Conservation (phyloP, 1,139 yeast genomes). For the Suhomyces bokatorum region DNA sequence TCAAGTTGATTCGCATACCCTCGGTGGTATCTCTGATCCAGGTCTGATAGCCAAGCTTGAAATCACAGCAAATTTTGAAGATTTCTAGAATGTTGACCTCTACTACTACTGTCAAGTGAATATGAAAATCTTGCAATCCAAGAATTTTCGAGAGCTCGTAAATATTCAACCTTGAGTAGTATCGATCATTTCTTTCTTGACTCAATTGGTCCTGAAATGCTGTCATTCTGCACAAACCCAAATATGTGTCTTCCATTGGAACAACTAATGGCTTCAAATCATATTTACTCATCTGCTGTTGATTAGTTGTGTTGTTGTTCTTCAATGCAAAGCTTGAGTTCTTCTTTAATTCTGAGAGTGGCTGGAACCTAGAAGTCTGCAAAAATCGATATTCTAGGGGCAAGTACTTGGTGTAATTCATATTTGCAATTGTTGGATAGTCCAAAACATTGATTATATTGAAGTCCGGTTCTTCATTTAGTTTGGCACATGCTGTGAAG, state of each 20-base stretch:
- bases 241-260: not conserved
- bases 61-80: slow-evolving; percentile 58
- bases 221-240: slow-evolving; percentile 2
- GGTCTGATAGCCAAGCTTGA: slow-evolving; percentile 71
- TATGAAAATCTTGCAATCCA: slow-evolving; percentile 24
- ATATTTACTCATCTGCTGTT: not conserved
- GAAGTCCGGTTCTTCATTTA: not conserved
- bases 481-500: not conserved
- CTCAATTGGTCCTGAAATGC: not conserved
- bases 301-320: not conserved
- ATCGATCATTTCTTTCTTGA: slow-evolving; percentile 14
- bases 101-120: slow-evolving; percentile 29
- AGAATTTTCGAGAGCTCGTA: slow-evolving; percentile 29
- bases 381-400: slow-evolving; percentile 2
- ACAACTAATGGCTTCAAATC: not conserved
- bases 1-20: slow-evolving; percentile 48
- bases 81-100: slow-evolving; percentile 62
- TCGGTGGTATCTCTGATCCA: slow-evolving; percentile 78
- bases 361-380: slow-evolving; percentile 2
- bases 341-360: slow-evolving; percentile 2
- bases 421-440: not conserved
- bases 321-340: not conserved
- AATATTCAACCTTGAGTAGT: slow-evolving; percentile 32
- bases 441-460: not conserved
- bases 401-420: not conserved